Percentiles rank a stretch among this genome's conserved stretches.
These are phyloP conservation scores for Pseudoturritis turrita DNA, from an alignment of 345 rosid species.

Conservation along the genomic window DNA sequence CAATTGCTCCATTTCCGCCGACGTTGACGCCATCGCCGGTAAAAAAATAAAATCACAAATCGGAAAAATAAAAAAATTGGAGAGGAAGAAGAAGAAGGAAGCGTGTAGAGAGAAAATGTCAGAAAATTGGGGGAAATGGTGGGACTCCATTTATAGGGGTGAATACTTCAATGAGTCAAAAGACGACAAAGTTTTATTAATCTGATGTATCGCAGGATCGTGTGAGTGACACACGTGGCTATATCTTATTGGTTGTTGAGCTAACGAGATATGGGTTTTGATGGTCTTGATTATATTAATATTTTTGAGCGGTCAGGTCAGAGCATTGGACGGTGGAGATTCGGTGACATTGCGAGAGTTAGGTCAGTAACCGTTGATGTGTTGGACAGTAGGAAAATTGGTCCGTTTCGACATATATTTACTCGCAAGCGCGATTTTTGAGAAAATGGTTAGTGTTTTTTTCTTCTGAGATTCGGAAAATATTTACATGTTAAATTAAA, in stretches of 20 bases:
- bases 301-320: not conserved
- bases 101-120: constrained; percentile 19
- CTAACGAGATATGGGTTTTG: constrained; percentile 6
- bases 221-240: not conserved
- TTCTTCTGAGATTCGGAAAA: not conserved
- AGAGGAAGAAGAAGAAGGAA: not conserved
- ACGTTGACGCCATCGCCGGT: constrained; percentile 36
- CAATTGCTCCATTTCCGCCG: constrained; percentile 74
- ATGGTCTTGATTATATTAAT: not conserved
- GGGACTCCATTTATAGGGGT: constrained; percentile 30
- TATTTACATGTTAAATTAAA: not conserved
- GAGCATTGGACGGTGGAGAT: constrained; percentile 26
- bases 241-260: not conserved
- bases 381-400: not conserved
- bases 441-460: too few relatives aligned
- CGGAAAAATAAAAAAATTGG: not conserved
- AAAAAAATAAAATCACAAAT: not conserved
- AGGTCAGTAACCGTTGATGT: constrained; percentile 28
- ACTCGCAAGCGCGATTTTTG: not conserved
- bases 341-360: not conserved
- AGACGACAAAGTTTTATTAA: constrained; percentile 6
- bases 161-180: constrained; percentile 14
- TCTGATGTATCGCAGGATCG: not conserved
- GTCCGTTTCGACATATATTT: constrained; percentile 1
- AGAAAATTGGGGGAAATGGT: constrained; percentile 16